Evolutionary conservation across 2,329 filamentous ascomycete species (phyloP), one percentile per base, ranked within the genome.

Genomic region (Cadophora sp.): DNA sequence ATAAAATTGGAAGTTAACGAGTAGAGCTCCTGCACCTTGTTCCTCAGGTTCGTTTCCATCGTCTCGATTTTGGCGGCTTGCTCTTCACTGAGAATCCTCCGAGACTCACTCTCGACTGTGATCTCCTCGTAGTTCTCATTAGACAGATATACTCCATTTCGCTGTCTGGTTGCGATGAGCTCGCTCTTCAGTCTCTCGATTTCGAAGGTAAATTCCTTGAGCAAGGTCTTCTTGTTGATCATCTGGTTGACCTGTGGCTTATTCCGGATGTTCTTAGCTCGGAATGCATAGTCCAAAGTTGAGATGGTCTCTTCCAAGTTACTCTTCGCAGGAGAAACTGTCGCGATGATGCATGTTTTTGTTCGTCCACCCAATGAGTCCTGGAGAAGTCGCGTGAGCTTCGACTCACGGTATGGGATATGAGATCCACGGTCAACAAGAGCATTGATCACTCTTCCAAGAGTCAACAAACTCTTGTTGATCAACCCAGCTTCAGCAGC

Each of bases 271-370:
- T 99, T 98, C 83, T 99, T 99, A 18, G 96, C 96, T 56, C 96
- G 88, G 81, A 98, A 98, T 13, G 96, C 96, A 77, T 99, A 99
- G 78, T 99, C 96, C 1, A 99, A 85, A 0, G 96, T 99, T 0
- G 96, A 98, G 68, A 99, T 98, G 0, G 96, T 99, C 79, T 99
- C 96, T 76, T 99, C 96, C 1, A 99, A 83, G 74, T 98, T 99
- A 79, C 91, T 94, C 79, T 96, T 96, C 8, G 94, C 93, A 0
- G 96, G 94, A 2, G 96, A 98, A 48, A 99, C 87, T 0, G 96
- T 99, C 6, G 96, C 96, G 75, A 99, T 98, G 72, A 99, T 99
- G 82, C 96, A 99, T 0, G 96, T 99, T 78, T 99, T 99, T 1
- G 96, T 99, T 62, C 91, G 89, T 3, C 96, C 96, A 69, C 96